These are phyloP conservation scores for Teratosphaeria pseudoeucalypti DNA, from an alignment of 2,329 filamentous ascomycete genomes.

Conservation along the genomic window DNA sequence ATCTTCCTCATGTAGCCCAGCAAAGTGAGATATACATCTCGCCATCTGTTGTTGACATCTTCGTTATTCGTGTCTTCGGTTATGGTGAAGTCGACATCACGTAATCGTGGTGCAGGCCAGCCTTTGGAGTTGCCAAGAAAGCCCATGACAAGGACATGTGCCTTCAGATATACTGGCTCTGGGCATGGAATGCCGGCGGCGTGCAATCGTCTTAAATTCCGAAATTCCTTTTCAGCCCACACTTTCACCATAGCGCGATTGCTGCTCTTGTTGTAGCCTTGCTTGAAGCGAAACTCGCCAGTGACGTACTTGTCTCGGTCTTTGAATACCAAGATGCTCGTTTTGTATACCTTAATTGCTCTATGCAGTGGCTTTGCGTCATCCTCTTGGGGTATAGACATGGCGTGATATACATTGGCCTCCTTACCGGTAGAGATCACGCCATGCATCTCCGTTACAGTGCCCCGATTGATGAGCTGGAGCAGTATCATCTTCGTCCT, in stretches of 20 bases:
- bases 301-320: constrained; percentile 93
- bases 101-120: constrained; percentile 75
- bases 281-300: constrained; percentile 84
- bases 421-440: constrained; percentile 96
- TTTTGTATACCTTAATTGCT: constrained; percentile 99
- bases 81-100: constrained; percentile 63
- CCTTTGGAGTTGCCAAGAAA: constrained; percentile 84
- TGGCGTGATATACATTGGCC: constrained; percentile 92
- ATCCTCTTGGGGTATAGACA: constrained; percentile 50
- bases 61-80: constrained; percentile 44
- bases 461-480: constrained; percentile 87
- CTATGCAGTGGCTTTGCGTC: constrained; percentile 47
- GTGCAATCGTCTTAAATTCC: constrained; percentile 79
- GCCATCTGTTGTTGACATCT: constrained; percentile 59
- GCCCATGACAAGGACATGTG: constrained; percentile 92
- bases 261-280: constrained; percentile 86
- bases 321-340: constrained; percentile 93
- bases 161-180: constrained; percentile 75
- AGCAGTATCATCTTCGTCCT: constrained; percentile 90
- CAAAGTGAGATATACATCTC: constrained; percentile 68
- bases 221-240: constrained; percentile 98
- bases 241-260: constrained; percentile 96
- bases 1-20: constrained; percentile 82
- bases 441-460: constrained; percentile 85
- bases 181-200: constrained; percentile 80